Evolutionary conservation across 768 basidiomycete genomes (phyloP), one percentile per base, ranked within the genome.

Genomic region (Kwoniella dejecticola): DNA sequence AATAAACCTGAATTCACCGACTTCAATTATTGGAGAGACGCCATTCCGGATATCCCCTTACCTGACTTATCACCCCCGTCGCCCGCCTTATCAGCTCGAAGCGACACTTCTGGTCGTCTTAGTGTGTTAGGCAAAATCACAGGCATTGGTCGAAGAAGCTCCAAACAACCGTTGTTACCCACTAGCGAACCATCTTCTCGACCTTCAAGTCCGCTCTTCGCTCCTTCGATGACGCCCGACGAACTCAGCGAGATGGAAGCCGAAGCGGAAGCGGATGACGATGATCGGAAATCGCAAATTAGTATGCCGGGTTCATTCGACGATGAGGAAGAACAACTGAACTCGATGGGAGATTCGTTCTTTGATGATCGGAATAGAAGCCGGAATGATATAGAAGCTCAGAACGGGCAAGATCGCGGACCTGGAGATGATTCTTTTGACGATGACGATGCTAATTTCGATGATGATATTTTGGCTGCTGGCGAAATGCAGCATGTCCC

Each of bases 21-120:
- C 78, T 93, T 96, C 83, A 97, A 95, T 74, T 99, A 86, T 75
- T 99, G 96, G 96, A 88, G 91, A 66, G 67, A 84, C 0, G 87
- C 91, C 0, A 81, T 97, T 12, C 86, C 85, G 52, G 89, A 91
- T 0, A 87, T 88, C 60, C 81, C 87, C 3, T 55, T 82, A 0
- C 81, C 82, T 15, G 81, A 82, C 31, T 67, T 82, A 31, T 57
- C 76, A 4, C 94, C 94, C 0, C 94, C 94, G 5, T 97, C 94
- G 0, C 96, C 96, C 0, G 89, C 95, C 0, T 83, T 99, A 33
- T 94, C 91, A 57, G 96, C 95, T 2, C 86, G 91, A 1, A 97
- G 94, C 1, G 95, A 97, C 70, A 86, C 85, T 3, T 68, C 67
- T 19, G 70, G 75, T 36, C 71, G 81, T 4, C 68, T 80, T 24